A percentile compares a stretch with the other conserved stretches of the same genome.
These are phyloP conservation scores for Eucalyptus regnans DNA, from an alignment of 345 rosid species.

Conservation along the genomic window DNA sequence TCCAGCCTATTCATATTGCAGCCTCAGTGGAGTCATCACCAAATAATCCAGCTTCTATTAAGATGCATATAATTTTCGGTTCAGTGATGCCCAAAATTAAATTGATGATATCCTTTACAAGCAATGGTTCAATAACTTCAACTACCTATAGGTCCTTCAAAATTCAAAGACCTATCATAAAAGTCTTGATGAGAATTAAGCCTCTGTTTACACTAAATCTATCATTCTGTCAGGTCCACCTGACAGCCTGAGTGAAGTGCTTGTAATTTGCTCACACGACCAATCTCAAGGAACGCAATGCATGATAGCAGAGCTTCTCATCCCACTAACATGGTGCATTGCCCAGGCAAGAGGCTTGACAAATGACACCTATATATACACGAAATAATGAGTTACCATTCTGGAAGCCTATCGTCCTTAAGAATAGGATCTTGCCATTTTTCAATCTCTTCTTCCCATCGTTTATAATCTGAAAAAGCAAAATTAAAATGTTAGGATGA, in stretches of 20 bases:
- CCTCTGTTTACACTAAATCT: background rate
- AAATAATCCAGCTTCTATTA: background rate
- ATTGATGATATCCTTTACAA: background rate
- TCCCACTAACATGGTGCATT: background rate
- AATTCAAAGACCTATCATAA: background rate
- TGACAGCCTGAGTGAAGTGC: background rate
- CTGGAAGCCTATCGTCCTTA: slow-evolving; percentile 69
- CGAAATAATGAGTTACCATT: slow-evolving; percentile 39
- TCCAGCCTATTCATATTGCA: background rate
- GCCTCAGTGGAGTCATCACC: background rate
- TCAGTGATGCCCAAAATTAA: background rate
- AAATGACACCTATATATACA: background rate
- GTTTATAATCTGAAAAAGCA: slow-evolving; percentile 57
- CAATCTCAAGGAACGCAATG: background rate
- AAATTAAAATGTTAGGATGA: background rate
- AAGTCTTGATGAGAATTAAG: background rate
- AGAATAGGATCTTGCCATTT: slow-evolving; percentile 88
- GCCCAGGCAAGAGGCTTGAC: background rate
- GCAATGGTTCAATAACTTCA: background rate
- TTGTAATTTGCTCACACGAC: background rate
- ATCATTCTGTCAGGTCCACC: background rate
- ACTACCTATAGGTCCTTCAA: background rate
- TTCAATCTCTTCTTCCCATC: slow-evolving; percentile 96
- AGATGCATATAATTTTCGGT: background rate
- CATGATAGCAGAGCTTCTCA: background rate